Evolutionary conservation across 106 monocot genomes (phyloP), one percentile per base, ranked within the genome.

Genomic region (Ottelia alismoides): DNA sequence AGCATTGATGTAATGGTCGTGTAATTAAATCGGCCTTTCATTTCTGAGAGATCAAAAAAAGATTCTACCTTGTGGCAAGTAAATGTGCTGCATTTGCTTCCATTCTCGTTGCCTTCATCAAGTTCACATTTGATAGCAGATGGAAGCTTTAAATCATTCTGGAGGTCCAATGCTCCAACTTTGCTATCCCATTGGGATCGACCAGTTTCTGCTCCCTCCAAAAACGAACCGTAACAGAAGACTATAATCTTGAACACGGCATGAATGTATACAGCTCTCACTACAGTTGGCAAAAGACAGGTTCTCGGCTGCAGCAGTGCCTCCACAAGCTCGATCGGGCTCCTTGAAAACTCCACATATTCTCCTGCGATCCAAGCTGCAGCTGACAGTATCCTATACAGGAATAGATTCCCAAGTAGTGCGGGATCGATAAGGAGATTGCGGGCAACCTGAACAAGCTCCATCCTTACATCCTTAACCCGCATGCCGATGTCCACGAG

Each of bases 301-400:
- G 64, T 79, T 61, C 84, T 75, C 2, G 88, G 88, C 55, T 96
- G 89, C 51, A 96, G 62, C 25, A 96, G 79, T 23, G 89, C 88
- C 55, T 88, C 96, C 47, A 82, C 53, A 18, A 96, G 76, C 74
- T 96, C 96, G 51, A 85, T 46, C 3, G 70, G 81, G 22, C 82
- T 78, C 62, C 73, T 85, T 9, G 81, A 72, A 30, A 85, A 85
- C 66, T 85, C 71, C 1, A 79, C 74, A 64, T 76, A 96, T 64
- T 96, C 89, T 1, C 96, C 96, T 0, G 81, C 81, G 28, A 85
- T 55, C 84, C 84, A 96, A 53, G 96, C 96, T 20, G 76, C 77
- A 1, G 89, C 81, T 2, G 88, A 81, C 27, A 89, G 63, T 52
- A 85, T 67, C 51, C 68, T 71, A 40, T 56, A 61, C 18, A 89